Evolutionary conservation across 75 land plant species (phyloP).

Genomic region (Cunninghamia lanceolata): DNA sequence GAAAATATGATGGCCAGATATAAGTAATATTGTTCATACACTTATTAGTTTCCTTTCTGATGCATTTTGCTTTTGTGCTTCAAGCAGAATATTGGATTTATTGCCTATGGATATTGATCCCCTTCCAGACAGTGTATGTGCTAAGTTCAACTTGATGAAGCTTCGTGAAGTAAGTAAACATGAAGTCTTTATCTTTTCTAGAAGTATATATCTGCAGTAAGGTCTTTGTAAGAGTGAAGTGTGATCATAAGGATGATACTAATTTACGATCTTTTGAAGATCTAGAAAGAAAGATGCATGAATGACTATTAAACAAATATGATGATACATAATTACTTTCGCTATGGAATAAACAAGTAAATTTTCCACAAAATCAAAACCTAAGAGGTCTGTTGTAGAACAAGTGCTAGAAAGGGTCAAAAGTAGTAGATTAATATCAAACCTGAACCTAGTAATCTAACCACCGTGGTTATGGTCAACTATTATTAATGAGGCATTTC

Average conservation of each 20-base stretch:
- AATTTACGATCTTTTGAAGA: neutral
- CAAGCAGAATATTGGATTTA: constrained; percentile 44
- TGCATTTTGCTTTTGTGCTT: neutral
- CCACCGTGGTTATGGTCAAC: neutral
- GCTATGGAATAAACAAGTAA: neutral
- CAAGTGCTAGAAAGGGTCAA: neutral
- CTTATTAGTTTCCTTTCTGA: neutral
- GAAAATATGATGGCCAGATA: neutral
- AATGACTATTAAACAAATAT: neutral
- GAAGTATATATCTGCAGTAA: neutral
- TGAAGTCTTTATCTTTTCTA: neutral
- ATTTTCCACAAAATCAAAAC: neutral
- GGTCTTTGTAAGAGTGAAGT: neutral
- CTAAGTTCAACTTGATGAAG: constrained; percentile 44
- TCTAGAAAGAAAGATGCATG: neutral
- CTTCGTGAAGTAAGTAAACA: constrained; percentile 56
- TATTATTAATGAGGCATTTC: neutral
- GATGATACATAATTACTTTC: neutral
- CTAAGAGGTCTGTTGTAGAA: neutral
- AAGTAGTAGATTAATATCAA: neutral
- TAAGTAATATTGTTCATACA: neutral
- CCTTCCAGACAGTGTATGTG: constrained; percentile 48
- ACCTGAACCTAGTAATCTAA: neutral
- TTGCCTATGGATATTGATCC: constrained; percentile 79
- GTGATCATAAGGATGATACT: neutral